These are phyloP conservation scores for Linnemannia elongata DNA, from an alignment of 192 early-diverging fungal species.

Conservation along the genomic window DNA sequence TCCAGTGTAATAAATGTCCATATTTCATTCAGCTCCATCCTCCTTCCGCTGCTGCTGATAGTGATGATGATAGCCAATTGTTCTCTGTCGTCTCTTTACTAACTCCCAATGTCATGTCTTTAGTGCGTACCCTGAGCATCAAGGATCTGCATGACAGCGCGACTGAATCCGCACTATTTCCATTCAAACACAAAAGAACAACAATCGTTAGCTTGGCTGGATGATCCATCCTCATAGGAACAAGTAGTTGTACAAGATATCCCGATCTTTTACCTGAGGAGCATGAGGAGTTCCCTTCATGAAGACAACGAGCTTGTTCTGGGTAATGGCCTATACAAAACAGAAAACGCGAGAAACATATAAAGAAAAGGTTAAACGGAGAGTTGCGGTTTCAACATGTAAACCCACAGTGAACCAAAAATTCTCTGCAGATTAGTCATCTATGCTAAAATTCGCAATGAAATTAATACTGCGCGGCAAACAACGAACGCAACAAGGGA, in stretches of 20 bases:
- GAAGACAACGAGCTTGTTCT: conserved; percentile 87
- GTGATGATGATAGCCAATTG: not conserved
- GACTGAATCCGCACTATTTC: conserved; percentile 89
- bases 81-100: not conserved
- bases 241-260: not conserved
- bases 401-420: not conserved
- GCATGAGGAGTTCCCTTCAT: conserved; percentile 97
- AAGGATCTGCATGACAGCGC: conserved; percentile 94
- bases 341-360: not conserved
- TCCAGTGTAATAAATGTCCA: not conserved
- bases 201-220: not conserved
- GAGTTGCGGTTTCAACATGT: not conserved
- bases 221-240: not conserved
- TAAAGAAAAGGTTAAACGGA: not conserved
- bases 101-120: not conserved
- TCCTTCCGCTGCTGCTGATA: not conserved
- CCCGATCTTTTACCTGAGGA: conserved; percentile 75
- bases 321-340: conserved; percentile 64
- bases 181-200: not conserved
- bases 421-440: not conserved
- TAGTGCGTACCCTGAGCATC: conserved; percentile 73
- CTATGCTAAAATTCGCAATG: not conserved
- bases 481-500: not conserved
- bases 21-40: not conserved
- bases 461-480: not conserved